Evolutionary conservation across 2,329 filamentous ascomycete genomes (phyloP).

Genomic region (Diaporthe citriasiana): DNA sequence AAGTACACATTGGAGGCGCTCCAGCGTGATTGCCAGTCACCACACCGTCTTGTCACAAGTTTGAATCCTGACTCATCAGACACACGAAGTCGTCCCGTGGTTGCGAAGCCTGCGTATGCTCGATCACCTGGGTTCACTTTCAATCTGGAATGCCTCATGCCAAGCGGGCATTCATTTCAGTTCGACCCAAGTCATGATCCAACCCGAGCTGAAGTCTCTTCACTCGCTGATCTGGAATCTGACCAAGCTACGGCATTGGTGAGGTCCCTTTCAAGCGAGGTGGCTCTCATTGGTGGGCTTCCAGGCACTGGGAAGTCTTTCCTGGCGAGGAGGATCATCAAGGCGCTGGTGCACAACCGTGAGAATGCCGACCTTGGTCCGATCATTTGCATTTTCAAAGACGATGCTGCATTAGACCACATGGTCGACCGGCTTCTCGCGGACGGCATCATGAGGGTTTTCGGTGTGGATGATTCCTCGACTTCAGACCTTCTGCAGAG

Average conservation of each 20-base stretch:
- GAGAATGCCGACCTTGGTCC: conserved; percentile 58
- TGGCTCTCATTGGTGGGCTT: conserved; percentile 69
- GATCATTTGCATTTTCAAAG: conserved; percentile 68
- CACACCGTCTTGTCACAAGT: conserved; percentile 64
- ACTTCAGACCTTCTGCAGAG: conserved; percentile 66
- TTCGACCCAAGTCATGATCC: conserved; percentile 35
- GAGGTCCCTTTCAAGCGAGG: conserved; percentile 63
- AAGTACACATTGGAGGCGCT: conserved; percentile 68
- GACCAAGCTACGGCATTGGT: conserved; percentile 67
- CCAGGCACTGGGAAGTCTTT: conserved; percentile 79
- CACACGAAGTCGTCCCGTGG: conserved; percentile 41
- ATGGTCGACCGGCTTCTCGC: conserved; percentile 72
- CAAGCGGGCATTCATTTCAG: conserved; percentile 44
- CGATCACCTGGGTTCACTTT: conserved; percentile 63
- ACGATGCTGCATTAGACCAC: conserved; percentile 65
- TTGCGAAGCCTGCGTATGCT: conserved; percentile 66
- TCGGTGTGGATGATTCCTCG: conserved; percentile 73
- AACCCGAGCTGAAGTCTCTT: conserved; percentile 45
- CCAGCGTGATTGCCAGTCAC: conserved; percentile 63
- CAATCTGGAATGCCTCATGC: conserved; percentile 54
- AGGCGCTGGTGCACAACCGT: conserved; percentile 63
- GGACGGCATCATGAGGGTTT: conserved; percentile 62
- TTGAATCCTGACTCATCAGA: conserved; percentile 53
- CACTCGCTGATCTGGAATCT: conserved; percentile 63
- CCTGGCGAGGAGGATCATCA: conserved; percentile 70